A percentile compares a stretch with the other conserved stretches of the same genome.
These are phyloP conservation scores for Ganoderma lingzhi DNA, from an alignment of 1,284 basidiomycete genomes.

Conservation along the genomic window DNA sequence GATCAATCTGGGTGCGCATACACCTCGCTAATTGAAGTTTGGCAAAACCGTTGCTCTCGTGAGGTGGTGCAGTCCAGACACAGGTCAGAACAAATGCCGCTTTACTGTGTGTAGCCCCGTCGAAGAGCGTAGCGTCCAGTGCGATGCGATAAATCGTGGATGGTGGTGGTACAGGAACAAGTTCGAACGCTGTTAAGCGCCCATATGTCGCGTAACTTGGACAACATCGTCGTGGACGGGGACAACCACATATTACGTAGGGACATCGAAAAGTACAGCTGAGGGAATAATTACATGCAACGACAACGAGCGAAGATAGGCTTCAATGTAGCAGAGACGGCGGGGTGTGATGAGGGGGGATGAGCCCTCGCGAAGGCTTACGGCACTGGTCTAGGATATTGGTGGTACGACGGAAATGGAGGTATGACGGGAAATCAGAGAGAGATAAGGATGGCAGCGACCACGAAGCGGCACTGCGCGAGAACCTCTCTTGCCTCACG, in stretches of 20 bases:
- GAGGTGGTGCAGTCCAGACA: background rate
- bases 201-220: background rate
- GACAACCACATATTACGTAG: background rate
- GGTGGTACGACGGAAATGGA: background rate
- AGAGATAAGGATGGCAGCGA: background rate
- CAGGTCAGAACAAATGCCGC: background rate
- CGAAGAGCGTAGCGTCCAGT: background rate
- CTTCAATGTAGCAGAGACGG: background rate
- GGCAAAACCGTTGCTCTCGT: background rate
- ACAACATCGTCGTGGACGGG: background rate
- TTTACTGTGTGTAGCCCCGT: too few species aligned
- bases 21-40: background rate
- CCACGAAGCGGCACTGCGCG: background rate
- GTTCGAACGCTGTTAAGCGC: background rate
- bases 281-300: constrained; percentile 10
- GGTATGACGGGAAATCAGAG: background rate
- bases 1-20: background rate
- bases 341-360: background rate
- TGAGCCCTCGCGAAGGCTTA: background rate
- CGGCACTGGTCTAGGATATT: constrained; percentile 4
- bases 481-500: background rate
- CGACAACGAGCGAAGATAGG: background rate
- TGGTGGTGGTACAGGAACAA: constrained; percentile 1
- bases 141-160: background rate
- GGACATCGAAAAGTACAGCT: background rate